phyloP scores from a whole-genome alignment of 225 moss, liverwort and hornwort species.

The Lunularia cruciata region DNA sequence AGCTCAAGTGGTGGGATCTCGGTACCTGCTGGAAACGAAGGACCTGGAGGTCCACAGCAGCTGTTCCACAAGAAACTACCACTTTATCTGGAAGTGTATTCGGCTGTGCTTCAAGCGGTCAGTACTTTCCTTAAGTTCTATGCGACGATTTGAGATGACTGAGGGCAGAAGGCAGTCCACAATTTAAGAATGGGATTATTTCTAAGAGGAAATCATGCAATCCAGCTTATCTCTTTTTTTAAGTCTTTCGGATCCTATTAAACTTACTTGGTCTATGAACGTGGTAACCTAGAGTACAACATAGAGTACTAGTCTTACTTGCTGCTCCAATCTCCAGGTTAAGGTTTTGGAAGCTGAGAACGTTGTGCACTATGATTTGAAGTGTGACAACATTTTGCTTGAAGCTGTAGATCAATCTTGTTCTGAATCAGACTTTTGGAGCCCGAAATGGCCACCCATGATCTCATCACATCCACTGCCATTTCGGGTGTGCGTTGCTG shows the following conservation, averaged over 20 bases:
- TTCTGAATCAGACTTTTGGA: conserved; percentile 78
- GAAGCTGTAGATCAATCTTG: conserved; percentile 45
- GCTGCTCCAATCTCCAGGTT: conserved; percentile 42
- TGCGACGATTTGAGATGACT: too few species aligned
- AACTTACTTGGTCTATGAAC: too few species aligned
- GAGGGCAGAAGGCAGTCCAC: too few species aligned
- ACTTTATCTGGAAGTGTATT: conserved; percentile 74
- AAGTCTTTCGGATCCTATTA: too few species aligned
- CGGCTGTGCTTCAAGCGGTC: conserved; percentile 73
- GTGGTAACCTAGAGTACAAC: too few species aligned
- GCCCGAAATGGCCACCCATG: conserved; percentile 61
- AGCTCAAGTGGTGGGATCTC: not conserved
- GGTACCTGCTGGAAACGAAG: conserved; percentile 5
- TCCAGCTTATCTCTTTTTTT: too few species aligned
- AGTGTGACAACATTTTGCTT: conserved; percentile 87
- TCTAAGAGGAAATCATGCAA: too few species aligned
- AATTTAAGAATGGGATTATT: too few species aligned
- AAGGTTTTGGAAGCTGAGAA: conserved; percentile 80
- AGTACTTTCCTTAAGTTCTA: conserved; percentile 11
- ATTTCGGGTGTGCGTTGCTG: conserved; percentile 71
- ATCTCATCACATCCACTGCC: conserved; percentile 45
- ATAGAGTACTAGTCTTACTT: not conserved
- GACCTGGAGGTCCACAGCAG: not conserved
- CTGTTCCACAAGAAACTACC: conserved; percentile 46
- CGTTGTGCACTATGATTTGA: conserved; percentile 90